Base-by-base conservation (phyloP, 768 basidiomycete species). In the Nidula microcarpa region DNA sequence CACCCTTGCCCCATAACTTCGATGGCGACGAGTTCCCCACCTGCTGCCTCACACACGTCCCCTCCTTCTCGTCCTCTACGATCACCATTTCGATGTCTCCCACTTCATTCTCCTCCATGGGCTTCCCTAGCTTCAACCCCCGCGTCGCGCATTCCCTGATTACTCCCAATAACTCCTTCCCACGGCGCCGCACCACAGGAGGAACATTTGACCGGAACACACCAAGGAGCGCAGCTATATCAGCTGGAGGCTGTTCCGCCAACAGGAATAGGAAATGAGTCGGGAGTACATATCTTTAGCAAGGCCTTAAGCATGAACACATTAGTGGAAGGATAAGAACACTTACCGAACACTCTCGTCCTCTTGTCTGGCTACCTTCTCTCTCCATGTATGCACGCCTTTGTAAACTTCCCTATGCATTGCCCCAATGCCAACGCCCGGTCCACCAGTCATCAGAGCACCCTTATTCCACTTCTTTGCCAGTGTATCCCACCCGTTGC, bases 401-500 rank as follows among this genome's bases (percentile, higher is more conserved):
- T 74, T 81, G 67, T 89, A 94, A 13, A 94, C 82, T 35, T 75
- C 77, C 32, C 80, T 76, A 56, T 83, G 81, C 55, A 81, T 66
- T 2, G 68, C 73, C 44, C 68, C 69, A 32, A 69, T 60, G 17
- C 73, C 70, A 41, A 41, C 39, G 16, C 66, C 63, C 34, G 70
- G 66, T 33, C 68, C 72, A 23, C 65, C 66, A 44, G 75, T 68
- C 53, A 69, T 68, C 46, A 89, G 67, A 2, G 67, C 65, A 48
- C 68, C 70, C 62, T 90, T 91, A 63, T 94, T 91, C 89, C 90
- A 94, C 69, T 89, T 93, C 58, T 76, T 81, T 7, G 87, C 84
- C 32, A 94, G 72, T 4, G 78, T 81, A 59, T 86, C 82, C 90
- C 90, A 96, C 6, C 91, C 94, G 33, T 74, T 78, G 30, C 77